Base-by-base conservation (phyloP, 257 asterid species). In the Nyctanthes arbortristis region DNA sequence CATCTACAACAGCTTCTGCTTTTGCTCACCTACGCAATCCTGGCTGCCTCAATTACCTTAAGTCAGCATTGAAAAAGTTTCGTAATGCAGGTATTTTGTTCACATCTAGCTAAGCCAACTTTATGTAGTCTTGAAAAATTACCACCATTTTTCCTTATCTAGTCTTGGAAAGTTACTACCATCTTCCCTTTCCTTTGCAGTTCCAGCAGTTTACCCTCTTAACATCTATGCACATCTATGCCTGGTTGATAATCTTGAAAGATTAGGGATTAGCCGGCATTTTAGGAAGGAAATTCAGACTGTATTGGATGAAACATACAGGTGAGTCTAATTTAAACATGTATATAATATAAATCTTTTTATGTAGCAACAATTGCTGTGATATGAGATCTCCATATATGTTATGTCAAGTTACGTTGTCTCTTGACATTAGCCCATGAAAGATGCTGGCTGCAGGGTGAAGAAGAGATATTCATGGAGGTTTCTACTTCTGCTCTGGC, bases 1-100 rank as follows among this genome's bases (percentile, higher is more conserved):
- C 98, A 8, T 88, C 98, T 1, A 78, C 97, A 2, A 85, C 97
- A 39, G 96, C 97, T 28, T 92, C 97, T 76, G 91, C 96, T 78
- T 81, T 58, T 66, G 80, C 82, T 71, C 77, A 69, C 75, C 68
- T 65, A 70, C 22, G 32, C 60, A 12, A 33, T 33, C 37, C 7
- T 33, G 7, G 37, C 3, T 33, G 37, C 37, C 37, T 33, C 37
- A 33, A 33, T 71, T 93, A 91, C 88, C 88, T 93, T 39, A 61
- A 54, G 49, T 76, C 84, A 31, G 82, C 84, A 49, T 33, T 33
- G 37, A 33, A 33, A 7, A 33, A 33, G 25, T 36, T 65, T 70
- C 95, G 93, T 59, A 67, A 73, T 81, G 75, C 74, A 93, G 98
- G 98, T 93, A 43, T 28, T 61, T 63, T 33, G 40, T 58, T 11